Percentiles rank a stretch among this genome's conserved stretches.
phyloP scores from a whole-genome alignment of 2,329 filamentous ascomycete species.

The Davidsoniella neocaledoniae region DNA sequence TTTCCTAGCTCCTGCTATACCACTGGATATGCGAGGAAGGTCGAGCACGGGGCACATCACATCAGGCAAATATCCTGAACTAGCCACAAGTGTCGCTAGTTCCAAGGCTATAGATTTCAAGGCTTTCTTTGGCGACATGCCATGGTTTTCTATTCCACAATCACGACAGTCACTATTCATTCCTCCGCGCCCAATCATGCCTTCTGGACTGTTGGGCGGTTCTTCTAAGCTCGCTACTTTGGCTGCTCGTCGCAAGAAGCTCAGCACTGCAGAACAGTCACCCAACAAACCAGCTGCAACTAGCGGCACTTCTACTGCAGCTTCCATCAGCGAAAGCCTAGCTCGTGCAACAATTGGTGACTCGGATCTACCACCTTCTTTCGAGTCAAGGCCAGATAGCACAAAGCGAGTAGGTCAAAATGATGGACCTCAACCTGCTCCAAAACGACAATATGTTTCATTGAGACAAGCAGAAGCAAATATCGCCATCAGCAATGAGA shows the following conservation, averaged over 20 bases:
- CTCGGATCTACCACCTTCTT: background rate
- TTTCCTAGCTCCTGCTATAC: background rate
- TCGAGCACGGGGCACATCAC: no score
- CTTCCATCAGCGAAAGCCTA: slow-evolving; percentile 1
- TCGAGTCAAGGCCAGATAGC: background rate
- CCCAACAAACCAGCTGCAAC: background rate
- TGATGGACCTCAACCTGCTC: background rate
- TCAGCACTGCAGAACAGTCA: slow-evolving; percentile 39
- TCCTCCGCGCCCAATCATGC: slow-evolving; percentile 36
- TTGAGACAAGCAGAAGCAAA: background rate
- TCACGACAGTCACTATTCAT: slow-evolving; percentile 50
- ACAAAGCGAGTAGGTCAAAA: background rate
- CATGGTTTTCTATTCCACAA: slow-evolving; percentile 62
- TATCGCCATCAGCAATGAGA: no score
- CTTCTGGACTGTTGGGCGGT: slow-evolving; percentile 57
- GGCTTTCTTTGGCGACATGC: slow-evolving; percentile 63
- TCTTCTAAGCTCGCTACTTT: slow-evolving; percentile 79
- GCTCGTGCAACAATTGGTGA: slow-evolving; percentile 1
- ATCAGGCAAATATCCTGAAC: background rate
- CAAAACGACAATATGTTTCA: background rate
- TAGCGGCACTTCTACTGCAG: background rate
- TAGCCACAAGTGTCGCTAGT: background rate
- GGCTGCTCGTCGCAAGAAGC: slow-evolving; percentile 73
- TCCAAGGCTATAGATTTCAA: slow-evolving; percentile 1
- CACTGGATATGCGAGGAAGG: background rate